Conservation (phyloP, 2,329 filamentous ascomycete genomes). For the Colletotrichum costaricense region DNA sequence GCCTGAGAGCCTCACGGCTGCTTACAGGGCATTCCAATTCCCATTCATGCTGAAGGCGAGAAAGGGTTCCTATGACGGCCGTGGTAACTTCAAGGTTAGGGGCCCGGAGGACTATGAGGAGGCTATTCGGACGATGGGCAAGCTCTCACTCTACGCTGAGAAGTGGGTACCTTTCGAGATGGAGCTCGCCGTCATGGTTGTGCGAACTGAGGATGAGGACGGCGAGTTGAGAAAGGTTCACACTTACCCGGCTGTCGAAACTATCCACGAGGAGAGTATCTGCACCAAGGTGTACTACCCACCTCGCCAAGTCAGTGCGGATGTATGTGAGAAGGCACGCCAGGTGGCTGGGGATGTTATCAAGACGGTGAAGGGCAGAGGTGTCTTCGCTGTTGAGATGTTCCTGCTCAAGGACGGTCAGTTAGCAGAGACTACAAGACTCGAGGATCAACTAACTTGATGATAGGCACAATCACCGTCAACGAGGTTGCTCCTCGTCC, state of each 20-base stretch:
- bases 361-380: constrained; percentile 83
- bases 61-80: constrained; percentile 93
- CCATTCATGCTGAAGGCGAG: constrained; percentile 94
- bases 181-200: constrained; percentile 94
- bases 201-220: constrained; percentile 81
- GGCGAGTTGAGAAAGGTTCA: constrained; percentile 63
- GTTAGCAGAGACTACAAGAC: constrained; percentile 25
- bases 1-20: constrained; percentile 69
- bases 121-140: constrained; percentile 77
- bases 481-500: constrained; percentile 82
- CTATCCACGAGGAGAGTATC: constrained; percentile 93
- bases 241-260: constrained; percentile 92
- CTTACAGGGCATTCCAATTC: constrained; percentile 76
- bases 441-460: constrained; percentile 8
- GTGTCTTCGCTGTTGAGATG: constrained; percentile 97
- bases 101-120: constrained; percentile 61
- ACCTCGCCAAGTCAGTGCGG: constrained; percentile 74
- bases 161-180: constrained; percentile 87
- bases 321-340: constrained; percentile 74
- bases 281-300: constrained; percentile 94
- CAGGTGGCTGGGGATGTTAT: constrained; percentile 84
- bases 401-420: constrained; percentile 81
- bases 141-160: constrained; percentile 85
- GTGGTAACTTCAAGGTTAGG: constrained; percentile 70
- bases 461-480: constrained; percentile 72